Conservation (phyloP, 768 basidiomycete species). For the Serendipita sp. region DNA sequence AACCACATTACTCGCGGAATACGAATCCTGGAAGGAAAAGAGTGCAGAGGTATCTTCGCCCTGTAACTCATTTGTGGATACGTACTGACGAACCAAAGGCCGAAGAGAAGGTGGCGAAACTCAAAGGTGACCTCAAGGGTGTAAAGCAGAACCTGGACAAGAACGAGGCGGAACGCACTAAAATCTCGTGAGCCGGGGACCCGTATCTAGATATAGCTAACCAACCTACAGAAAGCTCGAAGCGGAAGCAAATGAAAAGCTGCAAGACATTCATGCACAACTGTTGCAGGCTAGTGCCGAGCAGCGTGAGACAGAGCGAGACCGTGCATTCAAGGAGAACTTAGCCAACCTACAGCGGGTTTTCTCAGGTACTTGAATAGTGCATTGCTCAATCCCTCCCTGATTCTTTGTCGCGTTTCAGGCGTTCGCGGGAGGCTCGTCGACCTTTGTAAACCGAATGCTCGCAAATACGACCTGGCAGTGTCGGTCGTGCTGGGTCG, state of each 20-base stretch:
- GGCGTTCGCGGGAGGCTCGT: slow-evolving; percentile 87
- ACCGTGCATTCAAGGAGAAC: slow-evolving; percentile 72
- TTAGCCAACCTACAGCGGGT: slow-evolving; percentile 69
- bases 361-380: slow-evolving; percentile 53
- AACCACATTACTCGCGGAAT: slow-evolving; percentile 40
- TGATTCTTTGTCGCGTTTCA: slow-evolving; percentile 17
- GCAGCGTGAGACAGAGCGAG: slow-evolving; percentile 70
- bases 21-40: slow-evolving; percentile 30
- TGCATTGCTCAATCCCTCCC: background rate
- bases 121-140: slow-evolving; percentile 45
- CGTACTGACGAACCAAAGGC: too few species aligned
- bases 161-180: slow-evolving; percentile 65
- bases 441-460: slow-evolving; percentile 89
- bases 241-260: slow-evolving; percentile 81
- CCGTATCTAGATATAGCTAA: background rate
- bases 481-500: slow-evolving; percentile 85
- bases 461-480: slow-evolving; percentile 81
- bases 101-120: slow-evolving; percentile 39
- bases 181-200: slow-evolving; percentile 45
- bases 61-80: slow-evolving; percentile 4
- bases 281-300: slow-evolving; percentile 85
- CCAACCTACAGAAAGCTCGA: slow-evolving; percentile 55
- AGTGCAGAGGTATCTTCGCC: slow-evolving; percentile 50
- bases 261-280: slow-evolving; percentile 65
- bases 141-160: slow-evolving; percentile 71